Evolutionary conservation across 768 basidiomycete species (phyloP).

Genomic region (Naganishia kalamii): DNA sequence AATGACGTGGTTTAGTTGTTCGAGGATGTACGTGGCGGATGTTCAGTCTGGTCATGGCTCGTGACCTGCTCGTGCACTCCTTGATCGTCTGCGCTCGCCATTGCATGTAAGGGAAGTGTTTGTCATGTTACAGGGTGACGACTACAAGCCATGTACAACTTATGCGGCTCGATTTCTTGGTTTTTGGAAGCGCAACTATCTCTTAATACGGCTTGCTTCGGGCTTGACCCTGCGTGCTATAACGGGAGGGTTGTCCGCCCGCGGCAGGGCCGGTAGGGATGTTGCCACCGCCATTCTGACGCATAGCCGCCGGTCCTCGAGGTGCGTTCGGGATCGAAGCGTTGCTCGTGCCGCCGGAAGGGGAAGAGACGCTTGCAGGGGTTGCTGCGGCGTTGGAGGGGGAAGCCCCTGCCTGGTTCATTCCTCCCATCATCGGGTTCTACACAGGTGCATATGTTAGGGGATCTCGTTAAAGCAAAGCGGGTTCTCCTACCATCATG

Average conservation of each 20-base stretch:
- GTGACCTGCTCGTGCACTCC: no score
- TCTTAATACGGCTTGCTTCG: slow-evolving; percentile 41
- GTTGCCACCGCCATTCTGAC: slow-evolving; percentile 20
- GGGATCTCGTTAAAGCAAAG: background rate
- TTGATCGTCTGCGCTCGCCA: no score
- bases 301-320: slow-evolving; percentile 45
- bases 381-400: background rate
- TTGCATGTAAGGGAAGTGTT: no score
- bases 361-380: background rate
- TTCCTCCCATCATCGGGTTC: slow-evolving; percentile 14
- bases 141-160: background rate
- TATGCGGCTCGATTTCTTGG: background rate
- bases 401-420: slow-evolving; percentile 12
- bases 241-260: slow-evolving; percentile 35
- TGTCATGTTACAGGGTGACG: background rate
- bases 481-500: slow-evolving; percentile 38
- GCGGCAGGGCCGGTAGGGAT: slow-evolving; percentile 25
- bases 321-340: slow-evolving; percentile 32
- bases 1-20: slow-evolving; percentile 5
- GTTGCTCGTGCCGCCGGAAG: background rate
- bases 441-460: background rate
- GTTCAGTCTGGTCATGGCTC: no score
- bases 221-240: slow-evolving; percentile 42
- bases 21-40: no score
- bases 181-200: background rate